These are phyloP conservation scores for Brassica balearica DNA, from an alignment of 441 rosid species.

Conservation along the genomic window DNA sequence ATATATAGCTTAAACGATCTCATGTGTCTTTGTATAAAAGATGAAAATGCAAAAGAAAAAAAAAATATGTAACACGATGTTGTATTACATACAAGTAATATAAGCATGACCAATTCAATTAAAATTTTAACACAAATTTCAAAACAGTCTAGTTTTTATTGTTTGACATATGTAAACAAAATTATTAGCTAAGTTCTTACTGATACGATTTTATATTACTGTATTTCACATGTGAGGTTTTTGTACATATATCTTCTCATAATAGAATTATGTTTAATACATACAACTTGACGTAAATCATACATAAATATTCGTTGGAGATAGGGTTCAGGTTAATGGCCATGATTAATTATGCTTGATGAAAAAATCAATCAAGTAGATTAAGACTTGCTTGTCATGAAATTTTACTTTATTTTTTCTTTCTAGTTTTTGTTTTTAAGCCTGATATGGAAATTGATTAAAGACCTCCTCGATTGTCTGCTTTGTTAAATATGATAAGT, in stretches of 20 bases:
- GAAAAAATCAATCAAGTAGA: constrained; percentile 41
- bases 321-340: constrained; percentile 37
- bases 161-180: neutral
- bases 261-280: neutral
- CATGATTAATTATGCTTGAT: constrained; percentile 41
- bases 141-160: constrained; percentile 1
- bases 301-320: constrained; percentile 27
- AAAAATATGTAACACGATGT: constrained; percentile 21
- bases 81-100: constrained; percentile 9
- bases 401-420: constrained; percentile 39
- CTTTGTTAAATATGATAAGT: constrained; percentile 44
- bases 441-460: constrained; percentile 42
- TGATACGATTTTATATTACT: neutral
- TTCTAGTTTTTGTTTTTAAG: constrained; percentile 38
- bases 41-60: neutral
- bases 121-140: constrained; percentile 8
- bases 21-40: constrained; percentile 20
- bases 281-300: neutral
- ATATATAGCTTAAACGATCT: neutral
- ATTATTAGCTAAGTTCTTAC: neutral
- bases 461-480: constrained; percentile 43
- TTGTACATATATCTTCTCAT: neutral
- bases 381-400: constrained; percentile 41
- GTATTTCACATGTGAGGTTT: neutral
- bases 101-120: constrained; percentile 15